phyloP scores from a whole-genome alignment of 257 asterid genomes.

The Galeopsis tetrahit region DNA sequence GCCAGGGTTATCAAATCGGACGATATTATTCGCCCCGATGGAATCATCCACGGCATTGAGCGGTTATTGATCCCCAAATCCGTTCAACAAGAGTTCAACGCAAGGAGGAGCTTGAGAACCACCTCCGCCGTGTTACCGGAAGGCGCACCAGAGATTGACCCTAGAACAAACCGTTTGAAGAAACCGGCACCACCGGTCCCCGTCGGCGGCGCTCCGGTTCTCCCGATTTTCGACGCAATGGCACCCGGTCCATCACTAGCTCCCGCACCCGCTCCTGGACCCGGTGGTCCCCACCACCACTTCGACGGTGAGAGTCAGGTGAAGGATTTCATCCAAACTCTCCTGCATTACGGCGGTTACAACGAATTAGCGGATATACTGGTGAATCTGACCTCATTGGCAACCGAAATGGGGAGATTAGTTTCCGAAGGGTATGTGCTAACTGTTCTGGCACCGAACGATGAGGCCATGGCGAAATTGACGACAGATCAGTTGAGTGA shows the following conservation, averaged over 20 bases:
- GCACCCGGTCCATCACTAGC: conserved; percentile 95
- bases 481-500: conserved; percentile 85
- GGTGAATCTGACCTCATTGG: conserved; percentile 83
- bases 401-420: conserved; percentile 88
- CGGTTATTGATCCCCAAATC: conserved; percentile 72
- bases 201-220: conserved; percentile 71
- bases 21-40: conserved; percentile 83
- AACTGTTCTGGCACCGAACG: conserved; percentile 89
- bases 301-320: conserved; percentile 95
- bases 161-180: conserved; percentile 69
- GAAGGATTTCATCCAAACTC: conserved; percentile 87
- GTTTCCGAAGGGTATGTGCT: conserved; percentile 88
- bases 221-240: conserved; percentile 73
- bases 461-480: conserved; percentile 94
- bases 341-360: conserved; percentile 93
- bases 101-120: conserved; percentile 64
- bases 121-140: conserved; percentile 79
- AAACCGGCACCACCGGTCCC: conserved; percentile 56
- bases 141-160: conserved; percentile 95
- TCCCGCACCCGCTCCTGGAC: conserved; percentile 96
- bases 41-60: conserved; percentile 95
- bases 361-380: conserved; percentile 87
- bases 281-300: conserved; percentile 93
- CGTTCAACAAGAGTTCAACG: conserved; percentile 83
- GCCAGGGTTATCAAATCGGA: conserved; percentile 59